These are phyloP conservation scores for Talaromyces sp. DNA, from an alignment of 2,329 filamentous ascomycete genomes.

Conservation along the genomic window DNA sequence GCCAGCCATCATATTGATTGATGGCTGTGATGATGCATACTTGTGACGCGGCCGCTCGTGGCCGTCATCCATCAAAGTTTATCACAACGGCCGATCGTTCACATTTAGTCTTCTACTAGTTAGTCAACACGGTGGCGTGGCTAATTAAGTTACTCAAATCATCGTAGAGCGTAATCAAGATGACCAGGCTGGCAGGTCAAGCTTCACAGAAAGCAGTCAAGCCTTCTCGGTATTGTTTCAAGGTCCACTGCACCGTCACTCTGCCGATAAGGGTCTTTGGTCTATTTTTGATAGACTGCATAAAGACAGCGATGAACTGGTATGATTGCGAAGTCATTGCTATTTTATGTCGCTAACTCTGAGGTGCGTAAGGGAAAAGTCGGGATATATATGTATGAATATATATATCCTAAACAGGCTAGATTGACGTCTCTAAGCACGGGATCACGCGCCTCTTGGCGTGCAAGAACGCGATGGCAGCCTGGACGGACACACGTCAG, in stretches of 20 bases:
- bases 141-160: not conserved
- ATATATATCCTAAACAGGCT: conserved; percentile 10
- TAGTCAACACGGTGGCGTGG: not conserved
- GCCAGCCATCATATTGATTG: not conserved
- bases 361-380: not conserved
- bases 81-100: not conserved
- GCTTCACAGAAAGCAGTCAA: not conserved
- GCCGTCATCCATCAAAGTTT: not conserved
- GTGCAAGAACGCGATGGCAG: conserved; percentile 5
- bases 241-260: not conserved
- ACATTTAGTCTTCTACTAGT: not conserved
- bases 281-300: not conserved
- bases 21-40: conserved; percentile 3
- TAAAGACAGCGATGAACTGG: too few species aligned
- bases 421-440: conserved; percentile 11
- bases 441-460: conserved; percentile 15
- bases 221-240: not conserved
- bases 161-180: not conserved
- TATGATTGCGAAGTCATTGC: too few species aligned
- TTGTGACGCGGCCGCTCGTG: conserved; percentile 6
- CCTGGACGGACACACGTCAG: not conserved
- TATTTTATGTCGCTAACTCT: too few species aligned
- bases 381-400: not conserved
- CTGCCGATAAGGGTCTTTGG: not conserved
- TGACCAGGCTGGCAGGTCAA: not conserved